A percentile compares a stretch with the other conserved stretches of the same genome.
Conservation (phyloP, 495 filamentous ascomycete genomes). For the Penicillium nucicola region DNA sequence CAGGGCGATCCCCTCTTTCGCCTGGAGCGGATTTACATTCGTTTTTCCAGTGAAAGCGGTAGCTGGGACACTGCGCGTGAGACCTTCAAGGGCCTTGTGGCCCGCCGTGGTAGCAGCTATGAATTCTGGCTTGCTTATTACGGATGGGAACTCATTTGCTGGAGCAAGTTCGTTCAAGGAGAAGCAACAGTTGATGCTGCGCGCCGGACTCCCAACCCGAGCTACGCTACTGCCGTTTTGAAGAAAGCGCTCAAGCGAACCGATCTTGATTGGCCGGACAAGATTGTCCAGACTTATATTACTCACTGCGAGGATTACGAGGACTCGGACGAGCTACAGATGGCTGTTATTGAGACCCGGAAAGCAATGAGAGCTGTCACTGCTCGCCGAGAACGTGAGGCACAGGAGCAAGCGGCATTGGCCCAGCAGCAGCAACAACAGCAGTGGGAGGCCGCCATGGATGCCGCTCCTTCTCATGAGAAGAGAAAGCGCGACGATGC, state of each 20-base stretch:
- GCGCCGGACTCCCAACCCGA: constrained; percentile 50
- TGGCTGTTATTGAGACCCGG: constrained; percentile 65
- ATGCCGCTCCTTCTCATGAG: constrained; percentile 30
- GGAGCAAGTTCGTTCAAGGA: constrained; percentile 54
- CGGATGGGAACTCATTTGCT: constrained; percentile 79
- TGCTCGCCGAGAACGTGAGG: constrained; percentile 66
- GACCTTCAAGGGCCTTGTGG: constrained; percentile 69
- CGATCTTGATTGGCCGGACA: constrained; percentile 88
- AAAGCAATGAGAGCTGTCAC: constrained; percentile 59
- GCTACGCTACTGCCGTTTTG: constrained; percentile 68
- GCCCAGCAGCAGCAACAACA: constrained; percentile 34
- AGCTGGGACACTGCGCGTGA: constrained; percentile 64
- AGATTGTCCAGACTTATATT: constrained; percentile 76
- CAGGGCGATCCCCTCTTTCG: constrained; percentile 83
- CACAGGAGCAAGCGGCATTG: constrained; percentile 47
- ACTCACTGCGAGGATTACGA: constrained; percentile 88
- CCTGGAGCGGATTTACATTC: constrained; percentile 86
- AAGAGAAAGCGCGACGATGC: constrained; percentile 75
- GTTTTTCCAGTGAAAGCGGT: constrained; percentile 77
- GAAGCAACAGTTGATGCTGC: constrained; percentile 46
- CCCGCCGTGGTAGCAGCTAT: constrained; percentile 67
- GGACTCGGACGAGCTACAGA: constrained; percentile 64
- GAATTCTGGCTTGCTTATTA: constrained; percentile 94
- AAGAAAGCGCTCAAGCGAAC: constrained; percentile 65
- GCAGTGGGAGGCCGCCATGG: constrained; percentile 18